Percentiles rank a stretch among this genome's conserved stretches.
Evolutionary conservation across 2,329 filamentous ascomycete species (phyloP).

Genomic region (Nakataea oryzae): DNA sequence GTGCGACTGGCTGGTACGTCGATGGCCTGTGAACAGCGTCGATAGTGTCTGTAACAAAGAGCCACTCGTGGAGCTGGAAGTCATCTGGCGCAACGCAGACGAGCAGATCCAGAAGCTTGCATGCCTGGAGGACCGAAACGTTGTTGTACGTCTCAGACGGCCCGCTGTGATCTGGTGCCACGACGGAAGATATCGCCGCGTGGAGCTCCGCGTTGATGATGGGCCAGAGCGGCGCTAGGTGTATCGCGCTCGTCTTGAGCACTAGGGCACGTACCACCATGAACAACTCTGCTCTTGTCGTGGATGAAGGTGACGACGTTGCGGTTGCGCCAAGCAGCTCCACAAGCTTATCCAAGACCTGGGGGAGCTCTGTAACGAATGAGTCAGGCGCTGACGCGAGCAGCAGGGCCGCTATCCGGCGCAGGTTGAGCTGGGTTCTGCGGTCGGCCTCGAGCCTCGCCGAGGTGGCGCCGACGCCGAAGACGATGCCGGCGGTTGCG

Average conservation of each 20-base stretch:
- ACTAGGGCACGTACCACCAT: slow-evolving; percentile 76
- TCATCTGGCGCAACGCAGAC: slow-evolving; percentile 83
- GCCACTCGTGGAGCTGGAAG: slow-evolving; percentile 97
- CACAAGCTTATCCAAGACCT: slow-evolving; percentile 71
- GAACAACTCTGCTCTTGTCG: slow-evolving; percentile 80
- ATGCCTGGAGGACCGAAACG: slow-evolving; percentile 73
- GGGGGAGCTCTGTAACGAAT: slow-evolving; percentile 65
- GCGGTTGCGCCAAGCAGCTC: slow-evolving; percentile 77
- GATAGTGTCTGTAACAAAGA: slow-evolving; percentile 93
- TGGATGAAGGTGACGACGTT: slow-evolving; percentile 84
- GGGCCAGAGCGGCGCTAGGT: slow-evolving; percentile 82
- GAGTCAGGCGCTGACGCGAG: slow-evolving; percentile 68
- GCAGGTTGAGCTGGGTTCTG: slow-evolving; percentile 81
- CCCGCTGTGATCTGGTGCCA: slow-evolving; percentile 52
- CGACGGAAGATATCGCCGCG: slow-evolving; percentile 64
- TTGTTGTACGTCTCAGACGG: slow-evolving; percentile 67
- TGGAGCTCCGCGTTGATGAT: slow-evolving; percentile 80
- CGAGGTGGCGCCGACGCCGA: slow-evolving; percentile 92
- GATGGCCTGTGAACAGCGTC: slow-evolving; percentile 82
- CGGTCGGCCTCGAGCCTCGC: slow-evolving; percentile 91
- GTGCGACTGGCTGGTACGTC: slow-evolving; percentile 57
- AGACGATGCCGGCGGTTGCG: slow-evolving; percentile 90
- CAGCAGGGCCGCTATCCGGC: slow-evolving; percentile 69
- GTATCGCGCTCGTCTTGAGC: slow-evolving; percentile 67
- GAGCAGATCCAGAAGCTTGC: slow-evolving; percentile 86